These are phyloP conservation scores for Pseudopithomyces chartarum DNA, from an alignment of 2,329 filamentous ascomycete species.

Conservation along the genomic window DNA sequence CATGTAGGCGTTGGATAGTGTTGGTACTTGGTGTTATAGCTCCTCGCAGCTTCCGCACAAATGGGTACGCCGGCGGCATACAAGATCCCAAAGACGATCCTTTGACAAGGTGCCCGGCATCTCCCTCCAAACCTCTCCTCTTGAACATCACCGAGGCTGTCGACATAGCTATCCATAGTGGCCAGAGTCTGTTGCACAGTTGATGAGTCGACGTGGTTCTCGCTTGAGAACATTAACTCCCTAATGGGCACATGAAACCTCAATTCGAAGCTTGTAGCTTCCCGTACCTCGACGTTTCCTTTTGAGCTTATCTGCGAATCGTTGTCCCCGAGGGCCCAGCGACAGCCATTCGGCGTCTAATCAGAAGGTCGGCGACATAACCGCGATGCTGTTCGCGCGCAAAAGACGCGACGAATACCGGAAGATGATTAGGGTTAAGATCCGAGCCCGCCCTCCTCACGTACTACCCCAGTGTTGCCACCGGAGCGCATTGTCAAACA, in stretches of 20 bases:
- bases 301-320: conserved; percentile 37
- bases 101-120: conserved; percentile 55
- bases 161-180: conserved; percentile 61
- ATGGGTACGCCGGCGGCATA: conserved; percentile 21
- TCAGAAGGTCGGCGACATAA: conserved; percentile 72
- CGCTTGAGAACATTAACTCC: conserved; percentile 72
- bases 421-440: conserved; percentile 94
- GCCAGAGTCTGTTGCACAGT: conserved; percentile 76
- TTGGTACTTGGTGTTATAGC: conserved; percentile 45
- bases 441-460: conserved; percentile 73
- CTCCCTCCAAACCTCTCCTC: conserved; percentile 57
- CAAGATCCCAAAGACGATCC: conserved; percentile 59
- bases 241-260: conserved; percentile 73
- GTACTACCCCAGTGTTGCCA: conserved; percentile 37
- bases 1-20: conserved; percentile 28
- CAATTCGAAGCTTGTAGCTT: conserved; percentile 56
- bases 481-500: conserved; percentile 43
- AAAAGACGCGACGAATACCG: conserved; percentile 62
- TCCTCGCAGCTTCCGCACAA: conserved; percentile 22
- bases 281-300: conserved; percentile 53
- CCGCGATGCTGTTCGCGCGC: conserved; percentile 49
- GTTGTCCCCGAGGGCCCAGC: conserved; percentile 23
- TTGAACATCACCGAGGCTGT: conserved; percentile 43
- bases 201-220: conserved; percentile 76
- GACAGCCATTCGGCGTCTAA: conserved; percentile 55